These are phyloP conservation scores for Ramichloridium luteum DNA, from an alignment of 2,329 filamentous ascomycete species.

Conservation along the genomic window DNA sequence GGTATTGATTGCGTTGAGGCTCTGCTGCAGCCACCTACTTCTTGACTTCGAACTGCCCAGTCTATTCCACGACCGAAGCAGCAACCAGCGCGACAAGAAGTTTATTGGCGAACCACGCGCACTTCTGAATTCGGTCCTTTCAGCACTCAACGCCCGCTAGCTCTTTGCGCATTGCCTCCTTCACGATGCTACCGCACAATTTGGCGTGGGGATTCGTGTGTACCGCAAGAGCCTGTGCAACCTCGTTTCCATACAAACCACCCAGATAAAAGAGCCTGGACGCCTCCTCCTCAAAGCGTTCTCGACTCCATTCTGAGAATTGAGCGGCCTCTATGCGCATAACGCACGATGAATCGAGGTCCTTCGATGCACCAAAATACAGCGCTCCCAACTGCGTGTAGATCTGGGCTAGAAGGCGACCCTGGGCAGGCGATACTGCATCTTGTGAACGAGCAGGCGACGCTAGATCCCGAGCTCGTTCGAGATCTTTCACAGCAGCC, in stretches of 20 bases:
- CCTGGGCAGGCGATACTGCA: slow-evolving; percentile 51
- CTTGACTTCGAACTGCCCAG: no score
- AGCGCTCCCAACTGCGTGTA: slow-evolving; percentile 49
- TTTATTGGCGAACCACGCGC: no score
- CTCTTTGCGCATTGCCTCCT: slow-evolving; percentile 47
- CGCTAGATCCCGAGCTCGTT: slow-evolving; percentile 44
- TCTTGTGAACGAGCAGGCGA: slow-evolving; percentile 40
- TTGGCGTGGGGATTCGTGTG: slow-evolving; percentile 52
- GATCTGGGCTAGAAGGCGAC: slow-evolving; percentile 54
- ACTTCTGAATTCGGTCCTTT: background rate
- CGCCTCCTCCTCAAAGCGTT: slow-evolving; percentile 41
- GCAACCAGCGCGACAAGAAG: no score
- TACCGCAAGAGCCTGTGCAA: slow-evolving; percentile 45
- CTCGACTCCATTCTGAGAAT: slow-evolving; percentile 16
- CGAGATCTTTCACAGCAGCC: slow-evolving; percentile 25
- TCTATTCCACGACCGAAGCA: background rate
- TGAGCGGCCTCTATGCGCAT: slow-evolving; percentile 19
- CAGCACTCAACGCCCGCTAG: slow-evolving; percentile 20
- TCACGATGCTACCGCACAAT: slow-evolving; percentile 50
- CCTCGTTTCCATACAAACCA: slow-evolving; percentile 43
- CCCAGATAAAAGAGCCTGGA: slow-evolving; percentile 43
- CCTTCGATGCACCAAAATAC: slow-evolving; percentile 16
- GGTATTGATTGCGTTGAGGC: slow-evolving; percentile 31
- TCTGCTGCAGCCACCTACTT: no score
- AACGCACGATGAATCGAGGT: slow-evolving; percentile 10